Evolutionary conservation across 2,329 filamentous ascomycete genomes (phyloP).

Genomic region (Pseudofabraea citricarpa): DNA sequence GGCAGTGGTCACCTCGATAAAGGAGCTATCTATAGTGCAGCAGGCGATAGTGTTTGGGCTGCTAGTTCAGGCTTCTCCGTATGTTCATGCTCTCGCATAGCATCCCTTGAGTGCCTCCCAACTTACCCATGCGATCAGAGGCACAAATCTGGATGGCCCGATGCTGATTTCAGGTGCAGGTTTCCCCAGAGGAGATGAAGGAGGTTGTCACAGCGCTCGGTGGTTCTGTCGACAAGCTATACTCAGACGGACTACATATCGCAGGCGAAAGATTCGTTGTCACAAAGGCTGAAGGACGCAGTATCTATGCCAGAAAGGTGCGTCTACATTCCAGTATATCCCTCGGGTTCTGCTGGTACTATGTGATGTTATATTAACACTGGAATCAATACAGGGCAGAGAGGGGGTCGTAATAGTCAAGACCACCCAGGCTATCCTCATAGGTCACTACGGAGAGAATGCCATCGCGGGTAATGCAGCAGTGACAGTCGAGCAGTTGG

Average conservation of each 20-base stretch:
- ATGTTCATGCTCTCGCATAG: too few species aligned
- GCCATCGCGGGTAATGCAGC: conserved; percentile 71
- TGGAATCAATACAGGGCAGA: conserved; percentile 69
- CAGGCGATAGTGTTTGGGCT: conserved; percentile 80
- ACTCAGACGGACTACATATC: conserved; percentile 69
- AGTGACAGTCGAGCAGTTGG: conserved; percentile 75
- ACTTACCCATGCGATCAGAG: neutral
- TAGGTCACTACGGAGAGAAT: conserved; percentile 78
- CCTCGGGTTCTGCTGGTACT: conserved; percentile 7
- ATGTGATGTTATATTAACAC: too few species aligned
- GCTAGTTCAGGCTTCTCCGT: conserved; percentile 56
- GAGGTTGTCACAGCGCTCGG: conserved; percentile 48
- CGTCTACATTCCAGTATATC: conserved; percentile 19
- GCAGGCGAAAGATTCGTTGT: conserved; percentile 74
- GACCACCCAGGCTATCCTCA: conserved; percentile 81
- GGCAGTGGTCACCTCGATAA: conserved; percentile 75
- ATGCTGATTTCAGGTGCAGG: conserved; percentile 34
- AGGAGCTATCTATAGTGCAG: conserved; percentile 76
- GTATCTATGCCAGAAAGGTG: conserved; percentile 85
- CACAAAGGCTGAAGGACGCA: conserved; percentile 70
- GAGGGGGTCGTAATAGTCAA: conserved; percentile 79
- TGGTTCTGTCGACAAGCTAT: conserved; percentile 54
- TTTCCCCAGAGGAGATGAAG: conserved; percentile 57
- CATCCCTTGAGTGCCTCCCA: too few species aligned
- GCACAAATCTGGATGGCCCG: neutral